Percentiles rank a stretch among this genome's conserved stretches.
phyloP scores from a whole-genome alignment of 2,329 filamentous ascomycete genomes.

The Aaosphaeria pasadenensis region DNA sequence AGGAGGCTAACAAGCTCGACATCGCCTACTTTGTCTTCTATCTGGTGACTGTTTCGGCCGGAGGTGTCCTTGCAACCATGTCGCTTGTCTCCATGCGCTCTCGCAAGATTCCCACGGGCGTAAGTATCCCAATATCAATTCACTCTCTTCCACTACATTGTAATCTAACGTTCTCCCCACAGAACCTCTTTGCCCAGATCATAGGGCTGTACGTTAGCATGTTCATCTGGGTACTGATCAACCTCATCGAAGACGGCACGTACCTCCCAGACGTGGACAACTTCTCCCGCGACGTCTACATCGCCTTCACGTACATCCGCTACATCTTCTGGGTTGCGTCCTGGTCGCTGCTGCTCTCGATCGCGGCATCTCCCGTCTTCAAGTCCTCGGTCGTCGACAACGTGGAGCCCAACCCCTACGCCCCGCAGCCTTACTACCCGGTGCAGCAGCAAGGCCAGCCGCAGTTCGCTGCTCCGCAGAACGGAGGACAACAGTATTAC shows the following conservation, averaged over 20 bases:
- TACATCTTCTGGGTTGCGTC: constrained; percentile 14
- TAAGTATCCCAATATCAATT: constrained; percentile 9
- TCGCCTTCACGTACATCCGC: constrained; percentile 11
- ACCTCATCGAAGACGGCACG: constrained; percentile 6
- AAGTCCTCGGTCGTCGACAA: not conserved
- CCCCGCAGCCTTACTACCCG: constrained; percentile 7
- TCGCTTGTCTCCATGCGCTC: constrained; percentile 15
- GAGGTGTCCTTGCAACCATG: constrained; percentile 9
- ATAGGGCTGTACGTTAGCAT: constrained; percentile 14
- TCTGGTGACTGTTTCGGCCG: constrained; percentile 14
- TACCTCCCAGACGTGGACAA: not conserved
- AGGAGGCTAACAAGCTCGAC: not conserved
- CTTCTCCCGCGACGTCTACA: constrained; percentile 1
- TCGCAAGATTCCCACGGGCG: constrained; percentile 9
- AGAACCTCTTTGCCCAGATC: constrained; percentile 18
- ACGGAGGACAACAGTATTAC: too few relatives aligned
- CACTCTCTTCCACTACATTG: not conserved
- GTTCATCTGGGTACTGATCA: constrained; percentile 15
- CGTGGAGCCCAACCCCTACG: too few relatives aligned
- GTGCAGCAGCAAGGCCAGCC: too few relatives aligned
- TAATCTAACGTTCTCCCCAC: not conserved
- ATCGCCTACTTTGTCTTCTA: constrained; percentile 16
- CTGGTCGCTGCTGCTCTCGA: constrained; percentile 16
- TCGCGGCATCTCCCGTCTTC: constrained; percentile 4
- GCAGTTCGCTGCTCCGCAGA: too few relatives aligned